Evolutionary conservation across 176 grass and related monocot species (phyloP).

Genomic region (Lolium multiflorum): DNA sequence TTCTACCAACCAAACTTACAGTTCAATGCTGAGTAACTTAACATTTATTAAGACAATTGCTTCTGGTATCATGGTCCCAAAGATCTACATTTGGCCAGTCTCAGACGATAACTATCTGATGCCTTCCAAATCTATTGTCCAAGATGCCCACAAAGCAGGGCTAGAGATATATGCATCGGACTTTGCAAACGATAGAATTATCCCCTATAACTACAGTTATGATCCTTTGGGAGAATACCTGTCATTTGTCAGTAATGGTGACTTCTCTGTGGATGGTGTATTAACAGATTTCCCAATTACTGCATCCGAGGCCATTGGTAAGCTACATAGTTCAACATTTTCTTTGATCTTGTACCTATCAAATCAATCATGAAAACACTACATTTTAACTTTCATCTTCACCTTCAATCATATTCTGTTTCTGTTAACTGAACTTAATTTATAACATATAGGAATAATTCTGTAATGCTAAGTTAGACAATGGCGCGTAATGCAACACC

Average conservation of each 20-base stretch:
- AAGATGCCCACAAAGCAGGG: constrained; percentile 64
- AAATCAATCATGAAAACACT: not conserved
- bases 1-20: constrained; percentile 76
- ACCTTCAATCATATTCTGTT: not conserved
- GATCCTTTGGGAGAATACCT: constrained; percentile 82
- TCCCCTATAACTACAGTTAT: constrained; percentile 93
- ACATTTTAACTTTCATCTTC: not conserved
- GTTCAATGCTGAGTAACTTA: constrained; percentile 60
- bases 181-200: constrained; percentile 82
- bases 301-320: constrained; percentile 83
- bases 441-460: not conserved
- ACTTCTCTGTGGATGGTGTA: constrained; percentile 87
- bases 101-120: constrained; percentile 61
- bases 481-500: not conserved
- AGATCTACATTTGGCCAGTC: constrained; percentile 78
- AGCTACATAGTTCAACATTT: not conserved
- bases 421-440: not conserved
- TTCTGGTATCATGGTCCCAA: constrained; percentile 87
- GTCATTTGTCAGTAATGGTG: constrained; percentile 48
- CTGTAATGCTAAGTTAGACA: not conserved
- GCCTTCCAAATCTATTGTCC: constrained; percentile 42
- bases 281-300: constrained; percentile 76
- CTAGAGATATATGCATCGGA: constrained; percentile 83
- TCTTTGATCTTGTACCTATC: not conserved
- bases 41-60: constrained; percentile 68